Percentiles rank a stretch among this genome's conserved stretches.
Conservation (phyloP, 2,329 filamentous ascomycete genomes). For the Penicillium decumbens region DNA sequence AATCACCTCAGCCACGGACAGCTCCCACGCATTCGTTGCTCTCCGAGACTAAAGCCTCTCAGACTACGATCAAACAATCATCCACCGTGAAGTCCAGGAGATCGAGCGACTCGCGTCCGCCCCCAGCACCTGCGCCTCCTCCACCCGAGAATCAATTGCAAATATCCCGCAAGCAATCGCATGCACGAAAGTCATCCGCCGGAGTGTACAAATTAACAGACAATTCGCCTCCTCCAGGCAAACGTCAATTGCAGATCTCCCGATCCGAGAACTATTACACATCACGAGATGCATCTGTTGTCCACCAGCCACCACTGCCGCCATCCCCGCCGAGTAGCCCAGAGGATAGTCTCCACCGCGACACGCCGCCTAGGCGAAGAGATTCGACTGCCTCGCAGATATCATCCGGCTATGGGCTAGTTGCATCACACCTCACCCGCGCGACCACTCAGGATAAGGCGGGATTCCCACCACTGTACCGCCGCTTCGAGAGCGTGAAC, state of each 20-base stretch:
- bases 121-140: slow-evolving; percentile 26
- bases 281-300: slow-evolving; percentile 15
- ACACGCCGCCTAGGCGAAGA: slow-evolving; percentile 19
- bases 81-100: slow-evolving; percentile 5
- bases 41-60: neutral
- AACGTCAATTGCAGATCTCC: slow-evolving; percentile 30
- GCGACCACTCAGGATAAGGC: slow-evolving; percentile 27
- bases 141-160: slow-evolving; percentile 26
- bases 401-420: slow-evolving; percentile 35
- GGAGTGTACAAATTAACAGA: neutral
- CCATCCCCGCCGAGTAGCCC: slow-evolving; percentile 35
- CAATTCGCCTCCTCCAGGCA: slow-evolving; percentile 22
- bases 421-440: slow-evolving; percentile 32
- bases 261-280: slow-evolving; percentile 34
- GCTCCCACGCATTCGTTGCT: slow-evolving; percentile 15
- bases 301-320: slow-evolving; percentile 25
- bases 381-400: slow-evolving; percentile 21
- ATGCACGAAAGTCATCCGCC: slow-evolving; percentile 20
- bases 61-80: slow-evolving; percentile 5
- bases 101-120: slow-evolving; percentile 24
- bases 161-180: slow-evolving; percentile 23
- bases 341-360: slow-evolving; percentile 25
- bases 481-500: slow-evolving; percentile 75
- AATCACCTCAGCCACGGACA: slow-evolving; percentile 19
- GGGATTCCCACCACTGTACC: slow-evolving; percentile 61